These are phyloP conservation scores for Vaccinium corymbosum DNA, from an alignment of 148 eudicot genomes.

Conservation along the genomic window DNA sequence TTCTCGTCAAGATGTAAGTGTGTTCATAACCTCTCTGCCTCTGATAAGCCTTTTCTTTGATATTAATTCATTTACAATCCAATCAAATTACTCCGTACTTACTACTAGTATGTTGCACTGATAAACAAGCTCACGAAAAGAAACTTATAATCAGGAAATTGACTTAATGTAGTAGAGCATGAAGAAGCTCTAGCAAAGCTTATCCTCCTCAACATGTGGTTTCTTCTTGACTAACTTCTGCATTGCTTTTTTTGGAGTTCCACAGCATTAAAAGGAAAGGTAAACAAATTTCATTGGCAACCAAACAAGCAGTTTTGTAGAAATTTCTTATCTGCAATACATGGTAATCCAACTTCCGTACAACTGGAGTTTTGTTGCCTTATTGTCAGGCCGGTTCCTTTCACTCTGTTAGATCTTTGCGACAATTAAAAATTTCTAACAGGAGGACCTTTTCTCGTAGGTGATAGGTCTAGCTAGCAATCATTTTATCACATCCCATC, in stretches of 20 bases:
- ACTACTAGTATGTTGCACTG: background rate
- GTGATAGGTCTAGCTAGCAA: background rate
- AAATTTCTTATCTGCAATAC: background rate
- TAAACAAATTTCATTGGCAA: background rate
- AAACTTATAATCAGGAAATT: background rate
- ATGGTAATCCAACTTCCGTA: background rate
- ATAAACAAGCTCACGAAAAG: background rate
- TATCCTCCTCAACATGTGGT: background rate
- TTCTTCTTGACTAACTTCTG: too few species aligned
- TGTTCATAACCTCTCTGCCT: background rate
- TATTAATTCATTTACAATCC: background rate
- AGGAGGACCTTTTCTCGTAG: background rate
- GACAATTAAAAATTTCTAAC: background rate
- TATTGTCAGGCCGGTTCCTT: background rate
- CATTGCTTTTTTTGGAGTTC: too few species aligned
- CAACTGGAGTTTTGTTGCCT: background rate
- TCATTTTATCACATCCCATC: background rate
- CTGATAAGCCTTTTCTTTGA: background rate
- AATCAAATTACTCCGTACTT: background rate
- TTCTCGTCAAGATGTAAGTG: slow-evolving; percentile 69
- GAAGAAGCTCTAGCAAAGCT: background rate
- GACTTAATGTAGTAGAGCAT: background rate
- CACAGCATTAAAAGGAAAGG: background rate
- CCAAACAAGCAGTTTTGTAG: background rate
- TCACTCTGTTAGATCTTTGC: background rate